Conservation (phyloP, 768 basidiomycete genomes). For the Terana coerulea region DNA sequence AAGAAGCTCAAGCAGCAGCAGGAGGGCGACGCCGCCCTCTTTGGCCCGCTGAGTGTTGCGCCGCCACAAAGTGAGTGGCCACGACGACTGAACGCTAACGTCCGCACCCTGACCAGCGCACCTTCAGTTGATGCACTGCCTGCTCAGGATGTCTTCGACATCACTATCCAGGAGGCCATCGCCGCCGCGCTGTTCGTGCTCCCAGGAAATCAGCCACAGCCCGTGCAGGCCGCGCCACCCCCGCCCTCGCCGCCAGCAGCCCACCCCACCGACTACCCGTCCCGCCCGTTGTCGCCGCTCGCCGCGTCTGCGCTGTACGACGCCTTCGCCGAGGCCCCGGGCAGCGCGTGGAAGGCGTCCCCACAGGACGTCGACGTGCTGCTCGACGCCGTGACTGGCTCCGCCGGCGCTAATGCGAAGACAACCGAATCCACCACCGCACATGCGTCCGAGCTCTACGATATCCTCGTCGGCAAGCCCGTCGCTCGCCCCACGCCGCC, state of each 20-base stretch:
- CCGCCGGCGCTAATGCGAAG: background rate
- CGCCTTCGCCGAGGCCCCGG: background rate
- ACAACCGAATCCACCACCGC: too few species aligned
- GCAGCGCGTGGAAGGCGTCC: background rate
- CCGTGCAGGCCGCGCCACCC: background rate
- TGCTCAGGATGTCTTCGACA: background rate
- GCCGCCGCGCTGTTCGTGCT: conserved; percentile 1
- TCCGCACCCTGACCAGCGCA: background rate
- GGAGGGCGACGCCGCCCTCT: conserved; percentile 7
- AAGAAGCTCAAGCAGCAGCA: conserved; percentile 3
- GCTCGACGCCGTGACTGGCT: background rate
- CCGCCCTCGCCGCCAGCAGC: background rate
- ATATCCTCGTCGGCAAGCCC: background rate
- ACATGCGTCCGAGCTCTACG: background rate
- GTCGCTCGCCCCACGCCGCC: background rate
- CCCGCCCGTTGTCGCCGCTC: background rate
- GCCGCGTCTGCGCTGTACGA: background rate
- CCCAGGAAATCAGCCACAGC: background rate
- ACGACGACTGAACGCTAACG: background rate
- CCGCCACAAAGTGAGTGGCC: background rate
- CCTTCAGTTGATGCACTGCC: background rate
- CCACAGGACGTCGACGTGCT: background rate
- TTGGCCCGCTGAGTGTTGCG: conserved; percentile 1
- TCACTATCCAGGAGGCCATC: conserved; percentile 11
- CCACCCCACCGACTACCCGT: background rate